Conservation (phyloP, 805 yeast genomes). For the Diddensiella transvaalensis region DNA sequence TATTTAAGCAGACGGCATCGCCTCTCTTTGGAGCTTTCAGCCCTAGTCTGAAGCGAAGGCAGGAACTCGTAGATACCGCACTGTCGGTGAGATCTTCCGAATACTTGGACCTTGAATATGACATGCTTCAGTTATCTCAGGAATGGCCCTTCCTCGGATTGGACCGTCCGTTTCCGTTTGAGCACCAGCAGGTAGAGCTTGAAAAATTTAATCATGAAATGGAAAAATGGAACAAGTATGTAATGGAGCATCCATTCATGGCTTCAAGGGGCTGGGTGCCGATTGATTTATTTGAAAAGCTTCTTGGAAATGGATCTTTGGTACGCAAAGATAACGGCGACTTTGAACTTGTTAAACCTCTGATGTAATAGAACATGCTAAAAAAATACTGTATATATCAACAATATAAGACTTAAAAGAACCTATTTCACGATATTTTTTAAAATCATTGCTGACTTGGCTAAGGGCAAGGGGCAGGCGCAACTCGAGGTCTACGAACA, state of each 20-base stretch:
- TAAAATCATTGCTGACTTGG: not conserved
- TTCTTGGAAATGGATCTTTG: constrained; percentile 65
- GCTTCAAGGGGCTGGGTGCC: constrained; percentile 96
- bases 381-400: not conserved
- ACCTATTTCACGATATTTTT: too few species aligned
- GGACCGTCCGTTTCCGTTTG: constrained; percentile 50
- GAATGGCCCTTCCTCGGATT: constrained; percentile 28
- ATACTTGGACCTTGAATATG: constrained; percentile 32
- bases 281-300: constrained; percentile 79
- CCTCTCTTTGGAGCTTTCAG: constrained; percentile 70
- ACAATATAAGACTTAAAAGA: constrained; percentile 2
- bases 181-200: constrained; percentile 55
- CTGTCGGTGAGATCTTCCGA: constrained; percentile 22
- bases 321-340: constrained; percentile 58
- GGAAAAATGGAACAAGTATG: constrained; percentile 62
- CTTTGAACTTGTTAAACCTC: constrained; percentile 35
- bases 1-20: constrained; percentile 59
- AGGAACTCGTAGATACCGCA: constrained; percentile 33
- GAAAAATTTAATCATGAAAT: constrained; percentile 55
- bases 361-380: not conserved
- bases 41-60: constrained; percentile 61
- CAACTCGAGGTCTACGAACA: constrained; percentile 42
- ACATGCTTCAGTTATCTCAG: constrained; percentile 27
- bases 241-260: constrained; percentile 73
- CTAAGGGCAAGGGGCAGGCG: not conserved